A percentile compares a stretch with the other conserved stretches of the same genome.
These are phyloP conservation scores for Chrysanthemum seticuspe DNA, from an alignment of 129 eudicot species.

Conservation along the genomic window DNA sequence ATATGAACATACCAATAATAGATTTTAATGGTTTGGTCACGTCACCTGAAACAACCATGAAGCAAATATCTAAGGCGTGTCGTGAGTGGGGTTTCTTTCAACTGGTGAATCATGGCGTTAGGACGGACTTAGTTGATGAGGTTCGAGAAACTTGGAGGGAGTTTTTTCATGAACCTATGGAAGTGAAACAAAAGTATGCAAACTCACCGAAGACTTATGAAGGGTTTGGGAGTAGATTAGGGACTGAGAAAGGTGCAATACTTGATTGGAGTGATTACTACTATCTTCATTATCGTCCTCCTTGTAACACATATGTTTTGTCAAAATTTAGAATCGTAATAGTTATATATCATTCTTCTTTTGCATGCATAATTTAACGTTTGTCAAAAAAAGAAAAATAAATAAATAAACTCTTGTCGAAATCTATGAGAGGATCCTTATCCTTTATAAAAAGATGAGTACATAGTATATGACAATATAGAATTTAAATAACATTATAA, in stretches of 20 bases:
- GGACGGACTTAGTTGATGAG: slow-evolving; percentile 52
- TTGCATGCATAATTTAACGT: too few species aligned
- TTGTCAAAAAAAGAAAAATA: too few species aligned
- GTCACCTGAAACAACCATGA: slow-evolving; percentile 22
- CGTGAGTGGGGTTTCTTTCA: slow-evolving; percentile 82
- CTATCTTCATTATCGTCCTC: slow-evolving; percentile 67
- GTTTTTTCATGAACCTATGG: slow-evolving; percentile 76
- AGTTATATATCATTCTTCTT: too few species aligned
- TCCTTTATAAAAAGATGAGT: too few species aligned
- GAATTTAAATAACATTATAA: too few species aligned
- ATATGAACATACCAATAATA: slow-evolving; percentile 55
- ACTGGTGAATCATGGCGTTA: slow-evolving; percentile 68
- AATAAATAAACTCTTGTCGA: too few species aligned
- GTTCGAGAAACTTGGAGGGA: slow-evolving; percentile 65
- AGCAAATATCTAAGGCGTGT: slow-evolving; percentile 48
- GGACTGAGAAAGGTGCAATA: slow-evolving; percentile 78
- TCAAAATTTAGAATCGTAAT: too few species aligned
- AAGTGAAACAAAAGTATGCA: slow-evolving; percentile 65
- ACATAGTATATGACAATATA: too few species aligned
- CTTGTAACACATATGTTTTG: slow-evolving; percentile 19
- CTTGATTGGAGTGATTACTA: slow-evolving; percentile 94
- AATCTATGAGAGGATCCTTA: too few species aligned
- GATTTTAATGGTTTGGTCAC: slow-evolving; percentile 42
- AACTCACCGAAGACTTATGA: slow-evolving; percentile 73
- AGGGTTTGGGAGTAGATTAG: slow-evolving; percentile 86